Evolutionary conservation across 1,284 basidiomycete species (phyloP), one percentile per base, ranked within the genome.

Genomic region (Cronartium ribicola): DNA sequence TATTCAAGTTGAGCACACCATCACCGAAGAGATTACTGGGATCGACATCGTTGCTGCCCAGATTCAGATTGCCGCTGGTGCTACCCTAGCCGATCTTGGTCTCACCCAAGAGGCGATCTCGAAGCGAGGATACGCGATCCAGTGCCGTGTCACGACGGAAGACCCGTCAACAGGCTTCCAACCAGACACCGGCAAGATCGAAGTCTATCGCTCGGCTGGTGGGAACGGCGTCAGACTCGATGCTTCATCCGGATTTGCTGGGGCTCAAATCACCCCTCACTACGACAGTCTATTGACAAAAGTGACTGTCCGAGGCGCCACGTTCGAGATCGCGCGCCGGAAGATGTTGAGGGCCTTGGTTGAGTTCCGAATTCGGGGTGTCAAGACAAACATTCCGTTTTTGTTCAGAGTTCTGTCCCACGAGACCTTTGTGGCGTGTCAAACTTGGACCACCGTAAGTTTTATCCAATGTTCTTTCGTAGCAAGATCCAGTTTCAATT

Each of bases 301-400:
- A 84, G 92, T 93, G 80, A 90, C 90, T 63, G 94, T 96, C 76
- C 94, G 90, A 77, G 96, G 96, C 67, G 94, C 95, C 17, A 98
- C 94, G 2, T 99, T 98, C 81, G 96, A 99, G 82, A 94, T 98
- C 69, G 95, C 96, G 40, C 89, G 96, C 76, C 87, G 96, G 79
- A 98, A 98, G 87, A 98, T 98, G 94, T 88, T 99, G 70, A 91
- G 96, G 80, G 94, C 96, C 41, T 87, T 99, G 22, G 94, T 98
- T 76, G 96, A 98, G 83, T 98, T 98, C 89, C 91, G 96, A 81
- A 98, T 99, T 79, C 93, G 96, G 80, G 95, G 95, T 80, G 94
- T 97, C 82, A 97, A 97, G 88, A 82, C 81, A 73, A 76, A 76
- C 51, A 98, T 98, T 78, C 96, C 96, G 40, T 99, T 98, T 90